A percentile compares a stretch with the other conserved stretches of the same genome.
Conservation (phyloP, 768 basidiomycete genomes). For the Serpula lacrymans region DNA sequence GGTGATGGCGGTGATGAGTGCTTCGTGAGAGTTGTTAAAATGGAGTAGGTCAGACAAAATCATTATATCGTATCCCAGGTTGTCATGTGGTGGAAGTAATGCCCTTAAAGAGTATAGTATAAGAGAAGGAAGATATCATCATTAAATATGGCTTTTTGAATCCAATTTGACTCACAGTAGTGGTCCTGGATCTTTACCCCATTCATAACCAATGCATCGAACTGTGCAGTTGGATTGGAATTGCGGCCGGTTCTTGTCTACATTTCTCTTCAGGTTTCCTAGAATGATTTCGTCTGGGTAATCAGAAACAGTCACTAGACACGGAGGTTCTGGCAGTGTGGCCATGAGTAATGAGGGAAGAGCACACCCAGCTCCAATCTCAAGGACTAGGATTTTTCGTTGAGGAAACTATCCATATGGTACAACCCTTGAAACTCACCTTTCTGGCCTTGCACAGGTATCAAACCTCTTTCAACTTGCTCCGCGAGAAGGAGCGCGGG, state of each 20-base stretch:
- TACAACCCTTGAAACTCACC: conserved; percentile 29
- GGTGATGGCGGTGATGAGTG: conserved; percentile 47
- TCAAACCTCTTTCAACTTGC: conserved; percentile 52
- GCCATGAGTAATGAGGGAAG: conserved; percentile 62
- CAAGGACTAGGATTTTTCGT: conserved; percentile 46
- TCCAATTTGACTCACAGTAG: conserved; percentile 41
- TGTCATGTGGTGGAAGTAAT: conserved; percentile 8
- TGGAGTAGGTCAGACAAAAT: conserved; percentile 73
- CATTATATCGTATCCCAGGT: conserved; percentile 49
- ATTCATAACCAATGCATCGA: conserved; percentile 52
- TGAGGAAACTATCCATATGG: background rate
- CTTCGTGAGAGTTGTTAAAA: conserved; percentile 58
- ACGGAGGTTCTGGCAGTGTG: conserved; percentile 41
- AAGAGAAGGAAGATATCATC: conserved; percentile 13
- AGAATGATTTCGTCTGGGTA: conserved; percentile 65
- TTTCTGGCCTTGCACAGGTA: conserved; percentile 39
- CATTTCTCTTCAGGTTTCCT: conserved; percentile 51
- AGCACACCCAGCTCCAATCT: conserved; percentile 68
- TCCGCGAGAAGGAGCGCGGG: conserved; percentile 66
- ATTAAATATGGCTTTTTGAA: no score
- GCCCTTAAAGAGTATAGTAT: conserved; percentile 10
- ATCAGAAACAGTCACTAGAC: conserved; percentile 60
- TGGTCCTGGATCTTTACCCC: conserved; percentile 49
- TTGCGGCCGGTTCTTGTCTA: conserved; percentile 42
- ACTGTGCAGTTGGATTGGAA: conserved; percentile 41